Evolutionary conservation across 495 filamentous ascomycete genomes (phyloP).

Genomic region (Viridothelium virens): DNA sequence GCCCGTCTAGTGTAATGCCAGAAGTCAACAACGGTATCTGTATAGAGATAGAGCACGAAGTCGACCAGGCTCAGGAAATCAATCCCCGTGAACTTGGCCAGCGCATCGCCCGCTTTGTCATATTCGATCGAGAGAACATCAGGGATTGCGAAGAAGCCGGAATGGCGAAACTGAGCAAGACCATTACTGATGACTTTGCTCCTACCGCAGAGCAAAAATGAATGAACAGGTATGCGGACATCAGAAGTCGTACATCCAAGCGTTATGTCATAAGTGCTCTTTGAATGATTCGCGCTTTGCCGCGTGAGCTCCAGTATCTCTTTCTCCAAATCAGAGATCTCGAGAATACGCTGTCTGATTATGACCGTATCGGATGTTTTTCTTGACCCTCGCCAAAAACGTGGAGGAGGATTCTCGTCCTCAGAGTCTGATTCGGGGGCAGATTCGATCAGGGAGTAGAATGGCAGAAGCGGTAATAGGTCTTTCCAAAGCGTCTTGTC

Average conservation of each 20-base stretch:
- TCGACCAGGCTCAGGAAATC: conserved; percentile 74
- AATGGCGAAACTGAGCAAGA: conserved; percentile 45
- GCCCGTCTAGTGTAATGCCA: conserved; percentile 67
- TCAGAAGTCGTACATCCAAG: conserved; percentile 55
- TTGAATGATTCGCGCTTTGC: conserved; percentile 34
- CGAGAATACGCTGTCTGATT: conserved; percentile 29
- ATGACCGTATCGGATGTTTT: conserved; percentile 50
- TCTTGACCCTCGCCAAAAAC: conserved; percentile 43
- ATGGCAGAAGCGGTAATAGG: conserved; percentile 58
- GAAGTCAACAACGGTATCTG: conserved; percentile 69
- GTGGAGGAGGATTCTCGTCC: conserved; percentile 34
- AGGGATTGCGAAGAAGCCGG: conserved; percentile 34
- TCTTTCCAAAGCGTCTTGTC: conserved; percentile 65
- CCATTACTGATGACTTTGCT: conserved; percentile 60
- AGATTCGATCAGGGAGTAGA: conserved; percentile 35
- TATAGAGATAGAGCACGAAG: conserved; percentile 70
- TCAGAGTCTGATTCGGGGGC: conserved; percentile 22
- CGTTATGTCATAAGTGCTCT: conserved; percentile 35
- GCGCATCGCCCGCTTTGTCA: conserved; percentile 40
- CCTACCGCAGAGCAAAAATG: conserved; percentile 66
- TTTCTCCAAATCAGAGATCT: conserved; percentile 33
- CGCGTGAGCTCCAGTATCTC: conserved; percentile 30
- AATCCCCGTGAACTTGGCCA: conserved; percentile 55
- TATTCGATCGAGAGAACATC: conserved; percentile 56
- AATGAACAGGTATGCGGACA: conserved; percentile 69